Percentiles rank a stretch among this genome's conserved stretches.
Conservation (phyloP, 2,329 filamentous ascomycete species). For the Corynespora cassiicola region DNA sequence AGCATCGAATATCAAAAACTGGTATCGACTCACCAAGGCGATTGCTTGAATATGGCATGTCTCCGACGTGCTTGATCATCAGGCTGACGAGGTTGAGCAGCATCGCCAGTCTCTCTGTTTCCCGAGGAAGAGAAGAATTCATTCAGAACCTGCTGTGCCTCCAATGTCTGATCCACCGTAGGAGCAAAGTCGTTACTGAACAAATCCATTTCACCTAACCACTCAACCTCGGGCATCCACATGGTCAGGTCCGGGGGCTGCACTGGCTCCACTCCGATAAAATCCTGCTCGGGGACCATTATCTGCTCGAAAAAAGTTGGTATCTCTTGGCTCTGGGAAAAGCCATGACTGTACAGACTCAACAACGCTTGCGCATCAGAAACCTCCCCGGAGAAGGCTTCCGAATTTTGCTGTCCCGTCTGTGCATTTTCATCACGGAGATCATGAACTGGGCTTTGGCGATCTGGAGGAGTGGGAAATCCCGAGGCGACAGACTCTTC, state of each 20-base stretch:
- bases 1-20: too few relatives aligned
- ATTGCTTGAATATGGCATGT: slow-evolving; percentile 22
- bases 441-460: too few relatives aligned
- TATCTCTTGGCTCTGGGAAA: slow-evolving; percentile 8
- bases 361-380: slow-evolving; percentile 16
- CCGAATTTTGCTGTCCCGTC: slow-evolving; percentile 11
- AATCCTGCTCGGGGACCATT: slow-evolving; percentile 26
- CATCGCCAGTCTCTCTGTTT: too few relatives aligned
- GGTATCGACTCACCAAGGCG: slow-evolving; percentile 19
- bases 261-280: slow-evolving; percentile 16
- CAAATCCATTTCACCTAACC: slow-evolving; percentile 18
- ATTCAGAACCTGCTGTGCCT: slow-evolving; percentile 9
- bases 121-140: neutral
- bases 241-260: slow-evolving; percentile 20
- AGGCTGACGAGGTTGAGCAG: too few relatives aligned
- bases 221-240: slow-evolving; percentile 27
- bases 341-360: slow-evolving; percentile 11
- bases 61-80: slow-evolving; percentile 15
- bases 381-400: slow-evolving; percentile 2
- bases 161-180: slow-evolving; percentile 19
- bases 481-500: too few relatives aligned
- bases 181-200: slow-evolving; percentile 24
- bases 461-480: slow-evolving; percentile 1
- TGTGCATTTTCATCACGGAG: too few relatives aligned
- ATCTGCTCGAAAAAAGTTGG: slow-evolving; percentile 24